phyloP scores from a whole-genome alignment of 108 stramenopile genomes.

The Skeletonema costatum region DNA sequence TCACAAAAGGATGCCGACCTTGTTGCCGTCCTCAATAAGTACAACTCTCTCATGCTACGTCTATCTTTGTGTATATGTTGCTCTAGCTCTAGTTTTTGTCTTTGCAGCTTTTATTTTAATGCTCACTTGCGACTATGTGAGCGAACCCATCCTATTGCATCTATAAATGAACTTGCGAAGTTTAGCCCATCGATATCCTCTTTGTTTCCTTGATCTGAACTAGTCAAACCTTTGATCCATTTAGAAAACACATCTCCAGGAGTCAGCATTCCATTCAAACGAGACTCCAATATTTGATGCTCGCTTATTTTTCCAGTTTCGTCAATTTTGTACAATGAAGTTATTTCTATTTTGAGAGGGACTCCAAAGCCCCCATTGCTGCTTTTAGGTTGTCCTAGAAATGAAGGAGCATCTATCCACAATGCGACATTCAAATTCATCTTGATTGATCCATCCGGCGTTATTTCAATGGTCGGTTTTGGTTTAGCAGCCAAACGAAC shows the following conservation, averaged over 20 bases:
- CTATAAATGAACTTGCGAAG: conserved; percentile 29
- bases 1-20: too few species aligned
- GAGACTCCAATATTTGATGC: conserved; percentile 70
- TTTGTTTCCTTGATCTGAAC: conserved; percentile 11
- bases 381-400: conserved; percentile 23
- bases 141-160: conserved; percentile 37
- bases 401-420: conserved; percentile 38
- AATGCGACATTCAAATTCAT: conserved; percentile 46
- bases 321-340: conserved; percentile 65
- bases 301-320: conserved; percentile 53
- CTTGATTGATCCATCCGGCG: conserved; percentile 42
- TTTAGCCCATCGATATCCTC: conserved; percentile 2
- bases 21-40: too few species aligned
- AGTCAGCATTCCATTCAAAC: conserved; percentile 74
- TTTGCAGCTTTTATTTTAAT: not conserved
- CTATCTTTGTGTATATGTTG: too few species aligned
- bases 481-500: conserved; percentile 47
- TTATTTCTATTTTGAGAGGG: conserved; percentile 62
- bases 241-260: conserved; percentile 70
- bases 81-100: too few species aligned
- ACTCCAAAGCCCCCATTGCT: conserved; percentile 38
- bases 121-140: conserved; percentile 29
- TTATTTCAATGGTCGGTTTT: conserved; percentile 45
- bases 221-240: conserved; percentile 51
- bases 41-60: too few species aligned